phyloP scores from a whole-genome alignment of 345 rosid species.

The Carallia pectinifolia region DNA sequence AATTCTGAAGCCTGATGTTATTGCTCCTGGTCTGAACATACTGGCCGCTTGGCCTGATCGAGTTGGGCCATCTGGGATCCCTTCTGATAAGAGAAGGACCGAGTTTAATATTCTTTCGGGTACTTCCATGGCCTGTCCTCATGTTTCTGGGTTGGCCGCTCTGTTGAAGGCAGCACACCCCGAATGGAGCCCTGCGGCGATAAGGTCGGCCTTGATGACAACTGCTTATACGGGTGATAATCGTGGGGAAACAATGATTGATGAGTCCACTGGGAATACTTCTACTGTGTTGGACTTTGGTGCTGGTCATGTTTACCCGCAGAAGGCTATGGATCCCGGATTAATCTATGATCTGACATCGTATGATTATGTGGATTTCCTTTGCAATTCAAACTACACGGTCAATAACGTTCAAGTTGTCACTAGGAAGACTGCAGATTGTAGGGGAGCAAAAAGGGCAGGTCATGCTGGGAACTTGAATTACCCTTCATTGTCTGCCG shows the following conservation, averaged over 20 bases:
- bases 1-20: constrained; percentile 32
- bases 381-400: constrained; percentile 34
- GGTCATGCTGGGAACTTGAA: constrained; percentile 36
- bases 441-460: constrained; percentile 31
- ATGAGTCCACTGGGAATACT: constrained; percentile 31
- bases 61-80: constrained; percentile 27
- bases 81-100: constrained; percentile 16
- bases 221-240: constrained; percentile 36
- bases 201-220: constrained; percentile 35
- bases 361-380: constrained; percentile 28
- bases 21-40: constrained; percentile 38
- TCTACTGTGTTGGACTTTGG: constrained; percentile 31
- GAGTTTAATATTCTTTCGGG: constrained; percentile 36
- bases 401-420: constrained; percentile 16
- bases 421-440: constrained; percentile 30
- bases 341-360: constrained; percentile 26
- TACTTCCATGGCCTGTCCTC: constrained; percentile 39
- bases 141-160: constrained; percentile 36
- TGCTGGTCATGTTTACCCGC: constrained; percentile 34
- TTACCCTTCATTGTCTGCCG: constrained; percentile 31
- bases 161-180: constrained; percentile 34
- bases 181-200: constrained; percentile 33
- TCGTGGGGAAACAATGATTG: constrained; percentile 28
- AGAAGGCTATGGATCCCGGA: constrained; percentile 33
- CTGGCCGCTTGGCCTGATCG: constrained; percentile 39